A percentile compares a stretch with the other conserved stretches of the same genome.
phyloP scores from a whole-genome alignment of 139 green algal genomes.

The Marvania coccoides region DNA sequence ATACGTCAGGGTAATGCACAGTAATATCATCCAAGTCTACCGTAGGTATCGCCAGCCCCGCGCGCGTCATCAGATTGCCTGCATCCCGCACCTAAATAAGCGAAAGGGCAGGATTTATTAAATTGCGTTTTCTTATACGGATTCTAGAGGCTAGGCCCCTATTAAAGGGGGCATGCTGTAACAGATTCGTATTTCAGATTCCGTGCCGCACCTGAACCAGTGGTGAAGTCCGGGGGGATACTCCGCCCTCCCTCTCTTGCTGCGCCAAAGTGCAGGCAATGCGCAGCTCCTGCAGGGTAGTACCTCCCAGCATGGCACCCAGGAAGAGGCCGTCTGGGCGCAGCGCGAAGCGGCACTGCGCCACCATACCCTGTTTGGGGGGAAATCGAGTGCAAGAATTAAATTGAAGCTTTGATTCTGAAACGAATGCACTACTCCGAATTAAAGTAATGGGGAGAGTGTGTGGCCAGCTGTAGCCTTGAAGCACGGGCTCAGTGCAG shows the following conservation, averaged over 20 bases:
- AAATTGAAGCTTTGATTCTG: no score
- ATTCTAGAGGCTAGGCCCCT: no score
- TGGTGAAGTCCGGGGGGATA: conserved; percentile 65
- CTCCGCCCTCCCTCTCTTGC: conserved; percentile 68
- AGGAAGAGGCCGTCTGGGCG: conserved; percentile 77
- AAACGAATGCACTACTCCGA: neutral
- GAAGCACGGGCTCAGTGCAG: neutral
- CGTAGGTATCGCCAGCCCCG: conserved; percentile 56
- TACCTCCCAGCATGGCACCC: conserved; percentile 61
- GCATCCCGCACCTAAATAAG: conserved; percentile 59
- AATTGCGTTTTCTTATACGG: neutral
- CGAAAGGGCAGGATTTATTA: neutral
- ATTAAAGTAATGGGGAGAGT: neutral
- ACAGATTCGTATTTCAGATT: no score
- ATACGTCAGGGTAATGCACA: conserved; percentile 43
- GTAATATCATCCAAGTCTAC: conserved; percentile 73
- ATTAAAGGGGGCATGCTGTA: neutral
- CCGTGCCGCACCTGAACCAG: conserved; percentile 54
- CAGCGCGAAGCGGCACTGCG: conserved; percentile 49
- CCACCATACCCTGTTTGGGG: conserved; percentile 46
- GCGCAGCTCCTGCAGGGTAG: conserved; percentile 74
- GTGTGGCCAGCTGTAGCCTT: conserved; percentile 29
- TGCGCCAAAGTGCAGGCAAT: conserved; percentile 70
- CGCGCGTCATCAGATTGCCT: conserved; percentile 63
- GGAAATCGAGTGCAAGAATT: neutral